Evolutionary conservation across 139 green algal genomes (phyloP).

Genomic region (Chlamydomonas sp.): DNA sequence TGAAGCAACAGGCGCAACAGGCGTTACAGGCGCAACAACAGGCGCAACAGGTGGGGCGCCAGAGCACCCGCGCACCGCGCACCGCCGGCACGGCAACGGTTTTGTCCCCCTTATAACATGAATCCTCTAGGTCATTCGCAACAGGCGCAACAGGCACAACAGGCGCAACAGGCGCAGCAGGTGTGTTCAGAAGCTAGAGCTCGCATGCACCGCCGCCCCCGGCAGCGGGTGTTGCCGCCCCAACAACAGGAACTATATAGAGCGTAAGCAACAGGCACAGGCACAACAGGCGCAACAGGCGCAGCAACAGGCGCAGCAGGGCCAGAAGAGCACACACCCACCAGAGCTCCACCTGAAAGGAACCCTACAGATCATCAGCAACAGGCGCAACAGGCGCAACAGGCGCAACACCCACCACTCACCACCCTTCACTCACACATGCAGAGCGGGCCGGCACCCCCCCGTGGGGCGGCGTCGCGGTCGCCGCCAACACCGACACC

Average conservation of each 20-base stretch:
- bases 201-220: too few species aligned
- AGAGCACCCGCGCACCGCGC: too few species aligned
- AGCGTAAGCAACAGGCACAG: background rate
- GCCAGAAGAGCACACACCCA: too few species aligned
- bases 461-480: background rate
- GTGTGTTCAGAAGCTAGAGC: too few species aligned
- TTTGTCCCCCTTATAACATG: too few species aligned
- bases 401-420: background rate
- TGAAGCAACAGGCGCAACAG: background rate
- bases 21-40: background rate
- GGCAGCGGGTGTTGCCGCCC: background rate
- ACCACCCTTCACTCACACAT: too few species aligned
- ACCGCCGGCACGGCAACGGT: too few species aligned
- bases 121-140: too few species aligned
- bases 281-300: conserved; percentile 12
- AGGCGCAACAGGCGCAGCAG: background rate
- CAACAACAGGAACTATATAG: background rate
- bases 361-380: too few species aligned
- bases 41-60: background rate
- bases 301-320: conserved; percentile 24
- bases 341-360: too few species aligned
- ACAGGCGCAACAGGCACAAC: background rate
- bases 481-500: background rate
- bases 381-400: too few species aligned
- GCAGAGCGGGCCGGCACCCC: too few species aligned